Evolutionary conservation across 2,329 filamentous ascomycete genomes (phyloP).

Genomic region (Neocucurbitaria cava): DNA sequence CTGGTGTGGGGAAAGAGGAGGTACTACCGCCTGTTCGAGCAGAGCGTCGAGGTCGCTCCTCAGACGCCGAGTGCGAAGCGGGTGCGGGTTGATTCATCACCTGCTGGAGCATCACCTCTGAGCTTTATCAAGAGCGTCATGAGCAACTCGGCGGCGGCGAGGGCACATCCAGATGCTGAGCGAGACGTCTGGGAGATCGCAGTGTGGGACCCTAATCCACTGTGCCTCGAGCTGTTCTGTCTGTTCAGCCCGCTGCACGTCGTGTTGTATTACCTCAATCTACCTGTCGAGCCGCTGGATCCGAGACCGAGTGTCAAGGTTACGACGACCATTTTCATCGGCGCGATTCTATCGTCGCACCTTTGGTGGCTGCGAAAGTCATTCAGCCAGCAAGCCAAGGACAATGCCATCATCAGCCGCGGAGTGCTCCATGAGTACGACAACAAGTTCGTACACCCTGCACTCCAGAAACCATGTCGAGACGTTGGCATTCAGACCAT

Average conservation of each 20-base stretch:
- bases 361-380: slow-evolving; percentile 74
- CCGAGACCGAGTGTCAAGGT: slow-evolving; percentile 85
- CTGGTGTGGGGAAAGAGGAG: slow-evolving; percentile 84
- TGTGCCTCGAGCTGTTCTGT: slow-evolving; percentile 82
- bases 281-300: slow-evolving; percentile 79
- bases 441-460: slow-evolving; percentile 91
- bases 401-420: slow-evolving; percentile 82
- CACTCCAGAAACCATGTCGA: slow-evolving; percentile 79
- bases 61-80: slow-evolving; percentile 85
- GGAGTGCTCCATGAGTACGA: slow-evolving; percentile 97
- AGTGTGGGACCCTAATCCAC: slow-evolving; percentile 90
- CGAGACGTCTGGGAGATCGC: slow-evolving; percentile 94
- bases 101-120: slow-evolving; percentile 78
- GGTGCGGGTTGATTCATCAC: slow-evolving; percentile 86
- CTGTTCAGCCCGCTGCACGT: slow-evolving; percentile 93
- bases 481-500: slow-evolving; percentile 81
- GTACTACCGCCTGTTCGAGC: slow-evolving; percentile 90
- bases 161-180: slow-evolving; percentile 80
- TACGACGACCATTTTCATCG: slow-evolving; percentile 79
- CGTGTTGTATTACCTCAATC: slow-evolving; percentile 85
- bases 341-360: slow-evolving; percentile 76
- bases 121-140: slow-evolving; percentile 74
- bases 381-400: slow-evolving; percentile 85
- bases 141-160: slow-evolving; percentile 74
- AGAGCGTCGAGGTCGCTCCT: slow-evolving; percentile 76